Evolutionary conservation across 805 yeast species (phyloP), one percentile per base, ranked within the genome.

Genomic region (Scheffersomyces ergatensis): DNA sequence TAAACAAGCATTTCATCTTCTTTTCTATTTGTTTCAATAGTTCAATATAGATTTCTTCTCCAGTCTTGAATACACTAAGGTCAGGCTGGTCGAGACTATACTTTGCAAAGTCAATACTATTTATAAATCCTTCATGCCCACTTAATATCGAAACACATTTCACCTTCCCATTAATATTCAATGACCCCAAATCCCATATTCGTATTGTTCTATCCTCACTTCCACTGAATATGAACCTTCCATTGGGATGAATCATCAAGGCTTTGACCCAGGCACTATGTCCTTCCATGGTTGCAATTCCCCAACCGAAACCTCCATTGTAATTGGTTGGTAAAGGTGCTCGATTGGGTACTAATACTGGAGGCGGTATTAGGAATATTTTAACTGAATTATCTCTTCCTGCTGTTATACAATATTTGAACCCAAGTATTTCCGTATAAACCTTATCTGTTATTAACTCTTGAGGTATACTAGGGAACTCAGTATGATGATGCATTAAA

Each of bases 251-350:
- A 36, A 85, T 63, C 8, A 67, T 66, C 5, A 89, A 52, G 6
- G 80, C 76, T 45, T 84, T 77, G 1, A 92, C 85, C 98, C 98
- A 90, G 8, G 93, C 85, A 37, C 80, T 78, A 60, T 90, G 97
- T 2, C 93, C 97, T 5, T 63, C 53, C 9, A 88, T 63, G 15
- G 80, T 79, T 18, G 72, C 68, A 1, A 88, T 52, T 19, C 78
- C 63, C 50, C 70, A 73, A 2, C 86, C 92, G 36, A 81, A 78
- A 1, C 85, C 79, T 51, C 80, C 75, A 16, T 76, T 60, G 18
- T 57, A 48, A 23, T 55, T 53, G 0, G 80, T 62, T 0, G 89
- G 85, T 32, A 77, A 62, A 6, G 85, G 84, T 16, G 71, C 63
- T 19, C 79, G 59, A 50, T 77, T 78, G 2, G 82, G 76, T 24